Evolutionary conservation across 371 early-diverging fungal genomes (phyloP).

Genomic region (Neoconidiobolus thromboides): DNA sequence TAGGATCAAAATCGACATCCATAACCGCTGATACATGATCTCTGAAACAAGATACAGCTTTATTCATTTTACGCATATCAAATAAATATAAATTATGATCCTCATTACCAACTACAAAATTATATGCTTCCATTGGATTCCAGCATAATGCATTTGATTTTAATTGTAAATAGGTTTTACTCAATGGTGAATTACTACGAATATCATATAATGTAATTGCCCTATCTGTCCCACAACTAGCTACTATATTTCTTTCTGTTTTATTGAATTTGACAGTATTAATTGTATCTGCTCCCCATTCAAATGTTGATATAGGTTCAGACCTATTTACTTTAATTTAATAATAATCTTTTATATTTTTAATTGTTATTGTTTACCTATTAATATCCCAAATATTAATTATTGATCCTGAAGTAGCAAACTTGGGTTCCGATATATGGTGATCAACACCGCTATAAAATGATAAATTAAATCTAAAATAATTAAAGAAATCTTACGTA

Average conservation of each 20-base stretch:
- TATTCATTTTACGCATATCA: constrained; percentile 87
- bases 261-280: constrained; percentile 85
- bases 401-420: constrained; percentile 71
- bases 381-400: constrained; percentile 87
- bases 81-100: constrained; percentile 91
- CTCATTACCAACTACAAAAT: constrained; percentile 91
- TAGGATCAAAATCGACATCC: constrained; percentile 95
- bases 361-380: constrained; percentile 14
- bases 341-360: not conserved
- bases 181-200: constrained; percentile 59
- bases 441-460: constrained; percentile 42
- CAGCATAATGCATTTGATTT: constrained; percentile 86
- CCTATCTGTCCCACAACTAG: constrained; percentile 79
- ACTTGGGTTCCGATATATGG: constrained; percentile 56
- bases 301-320: constrained; percentile 60
- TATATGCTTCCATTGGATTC: constrained; percentile 95
- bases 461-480: too few relatives aligned
- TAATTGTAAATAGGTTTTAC: constrained; percentile 56
- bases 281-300: constrained; percentile 90
- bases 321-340: constrained; percentile 18
- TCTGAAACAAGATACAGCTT: constrained; percentile 65
- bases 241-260: constrained; percentile 76
- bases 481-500: constrained; percentile 11
- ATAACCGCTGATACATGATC: constrained; percentile 96
- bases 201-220: constrained; percentile 87